Evolutionary conservation across 371 early-diverging fungal species (phyloP), one percentile per base, ranked within the genome.

Genomic region (Dinochytrium kinnereticum): DNA sequence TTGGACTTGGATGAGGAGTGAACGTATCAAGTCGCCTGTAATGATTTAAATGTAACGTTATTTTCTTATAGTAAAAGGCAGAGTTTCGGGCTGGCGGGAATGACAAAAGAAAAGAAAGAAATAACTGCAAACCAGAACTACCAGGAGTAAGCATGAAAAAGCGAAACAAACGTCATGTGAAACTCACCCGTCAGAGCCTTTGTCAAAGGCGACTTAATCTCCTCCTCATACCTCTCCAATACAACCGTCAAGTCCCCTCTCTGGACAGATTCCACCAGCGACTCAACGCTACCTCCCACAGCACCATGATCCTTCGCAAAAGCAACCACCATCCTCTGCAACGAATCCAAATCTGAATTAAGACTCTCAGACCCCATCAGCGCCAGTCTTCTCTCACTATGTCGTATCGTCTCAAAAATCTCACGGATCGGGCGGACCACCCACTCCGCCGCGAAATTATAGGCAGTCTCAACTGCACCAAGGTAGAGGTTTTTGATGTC

Each of bases 241-340:
- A 97, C 89, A 30, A 91, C 81, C 0, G 91, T 90, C 64, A 97
- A 79, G 72, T 96, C 96, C 19, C 97, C 97, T 51, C 88, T 85
- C 19, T 88, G 33, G 7, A 91, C 88, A 34, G 84, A 78, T 7
- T 78, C 70, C 0, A 85, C 67, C 7, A 92, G 57, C 10, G 55
- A 57, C 1, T 75, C 66, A 0, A 89, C 57, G 1, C 69, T 76
- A 1, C 76, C 77, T 26, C 81, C 72, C 5, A 87, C 59, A 7
- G 85, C 75, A 40, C 86, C 83, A 38, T 90, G 85, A 24, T 91
- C 89, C 51, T 76, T 76, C 21, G 92, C 95, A 85, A 95, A 96
- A 10, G 90, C 88, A 19, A 91, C 75, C 1, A 95, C 94, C 96
- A 97, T 97, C 5, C 93, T 82, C 71, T 96, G 95, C 26, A 97